Conservation (phyloP, 164 flowering plant species). For the Kingdonia uniflora region DNA sequence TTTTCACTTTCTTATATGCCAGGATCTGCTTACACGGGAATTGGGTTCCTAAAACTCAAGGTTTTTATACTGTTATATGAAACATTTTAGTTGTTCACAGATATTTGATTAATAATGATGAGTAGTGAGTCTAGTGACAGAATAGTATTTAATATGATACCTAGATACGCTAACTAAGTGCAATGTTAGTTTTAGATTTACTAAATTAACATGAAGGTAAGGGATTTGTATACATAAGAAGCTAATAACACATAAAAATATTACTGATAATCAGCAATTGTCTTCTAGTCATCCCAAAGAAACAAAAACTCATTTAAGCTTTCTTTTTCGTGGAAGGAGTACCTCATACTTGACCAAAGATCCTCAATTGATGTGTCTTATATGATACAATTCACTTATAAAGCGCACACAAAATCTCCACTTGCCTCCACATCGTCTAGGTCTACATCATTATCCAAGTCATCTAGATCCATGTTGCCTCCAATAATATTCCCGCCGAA, state of each 20-base stretch:
- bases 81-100: too few species aligned
- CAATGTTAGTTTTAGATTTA: too few species aligned
- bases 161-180: too few species aligned
- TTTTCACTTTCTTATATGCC: too few species aligned
- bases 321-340: background rate
- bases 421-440: constrained; percentile 53
- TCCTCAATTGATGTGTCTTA: background rate
- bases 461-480: constrained; percentile 70
- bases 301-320: background rate
- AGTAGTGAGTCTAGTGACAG: too few species aligned
- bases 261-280: background rate
- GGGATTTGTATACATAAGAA: too few species aligned
- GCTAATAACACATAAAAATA: background rate
- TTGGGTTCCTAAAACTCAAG: too few species aligned
- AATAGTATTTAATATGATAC: too few species aligned
- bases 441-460: constrained; percentile 58
- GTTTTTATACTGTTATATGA: too few species aligned
- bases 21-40: too few species aligned
- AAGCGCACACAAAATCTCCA: constrained; percentile 68
- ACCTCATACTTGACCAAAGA: constrained; percentile 8
- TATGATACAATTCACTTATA: constrained; percentile 19
- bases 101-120: too few species aligned
- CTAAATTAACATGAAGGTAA: too few species aligned
- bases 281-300: background rate
- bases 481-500: constrained; percentile 28